A percentile compares a stretch with the other conserved stretches of the same genome.
phyloP scores from a whole-genome alignment of 2,329 filamentous ascomycete genomes.

The Tolypocladium paradoxum region DNA sequence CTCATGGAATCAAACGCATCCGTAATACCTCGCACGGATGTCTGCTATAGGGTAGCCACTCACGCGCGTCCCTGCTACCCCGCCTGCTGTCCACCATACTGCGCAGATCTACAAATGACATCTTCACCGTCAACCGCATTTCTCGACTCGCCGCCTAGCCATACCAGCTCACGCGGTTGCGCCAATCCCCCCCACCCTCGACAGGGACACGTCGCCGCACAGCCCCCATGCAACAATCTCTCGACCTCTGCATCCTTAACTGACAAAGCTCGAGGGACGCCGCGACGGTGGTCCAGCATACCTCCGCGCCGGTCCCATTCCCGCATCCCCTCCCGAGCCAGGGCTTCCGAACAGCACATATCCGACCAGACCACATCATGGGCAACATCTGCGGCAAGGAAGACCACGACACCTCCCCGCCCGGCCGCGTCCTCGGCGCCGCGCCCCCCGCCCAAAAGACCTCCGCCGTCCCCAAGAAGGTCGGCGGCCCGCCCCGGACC shows the following conservation, averaged over 20 bases:
- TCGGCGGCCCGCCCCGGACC: slow-evolving; percentile 50
- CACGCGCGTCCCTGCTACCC: background rate
- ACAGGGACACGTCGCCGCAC: background rate
- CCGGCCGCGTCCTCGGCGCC: slow-evolving; percentile 61
- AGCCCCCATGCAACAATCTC: background rate
- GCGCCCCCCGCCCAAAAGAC: slow-evolving; percentile 31
- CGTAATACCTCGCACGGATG: too few species aligned
- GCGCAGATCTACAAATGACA: background rate
- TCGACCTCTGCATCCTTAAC: background rate
- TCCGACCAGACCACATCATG: slow-evolving; percentile 44
- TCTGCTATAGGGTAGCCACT: background rate
- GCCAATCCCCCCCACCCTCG: background rate
- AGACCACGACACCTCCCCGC: slow-evolving; percentile 52
- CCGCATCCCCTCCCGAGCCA: background rate
- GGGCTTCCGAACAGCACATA: background rate
- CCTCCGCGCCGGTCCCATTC: background rate
- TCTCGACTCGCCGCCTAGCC: background rate
- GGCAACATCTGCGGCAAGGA: slow-evolving; percentile 81
- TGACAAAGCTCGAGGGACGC: background rate
- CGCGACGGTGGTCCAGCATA: background rate
- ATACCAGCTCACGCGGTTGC: background rate
- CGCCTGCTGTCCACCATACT: background rate
- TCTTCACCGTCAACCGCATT: background rate
- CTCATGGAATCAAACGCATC: background rate
- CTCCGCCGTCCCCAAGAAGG: slow-evolving; percentile 39